These are phyloP conservation scores for Petasospora rhodanensis DNA, from an alignment of 1,139 yeast species.

Conservation along the genomic window DNA sequence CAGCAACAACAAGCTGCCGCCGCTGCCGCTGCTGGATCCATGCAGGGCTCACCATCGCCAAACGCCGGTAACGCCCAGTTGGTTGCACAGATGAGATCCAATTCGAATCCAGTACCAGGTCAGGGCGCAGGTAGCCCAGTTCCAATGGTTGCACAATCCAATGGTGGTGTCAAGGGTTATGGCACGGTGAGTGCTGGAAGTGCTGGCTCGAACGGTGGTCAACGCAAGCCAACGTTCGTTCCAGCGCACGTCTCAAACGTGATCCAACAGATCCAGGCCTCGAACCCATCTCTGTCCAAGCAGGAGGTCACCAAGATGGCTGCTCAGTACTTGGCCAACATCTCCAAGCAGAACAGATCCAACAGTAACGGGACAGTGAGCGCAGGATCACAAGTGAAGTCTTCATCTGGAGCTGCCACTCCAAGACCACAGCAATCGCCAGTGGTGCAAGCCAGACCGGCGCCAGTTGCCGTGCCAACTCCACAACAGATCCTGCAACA, in stretches of 20 bases:
- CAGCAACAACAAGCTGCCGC: conserved; percentile 32
- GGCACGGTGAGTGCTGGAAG: conserved; percentile 3
- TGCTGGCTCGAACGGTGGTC: conserved; percentile 20
- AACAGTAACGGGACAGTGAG: background rate
- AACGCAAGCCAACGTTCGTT: conserved; percentile 35
- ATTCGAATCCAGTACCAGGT: conserved; percentile 19
- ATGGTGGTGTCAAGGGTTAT: too few relatives aligned
- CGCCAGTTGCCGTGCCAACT: conserved; percentile 20
- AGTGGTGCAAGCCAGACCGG: conserved; percentile 8
- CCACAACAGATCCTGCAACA: conserved; percentile 24
- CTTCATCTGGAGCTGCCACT: too few relatives aligned
- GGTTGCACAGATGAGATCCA: conserved; percentile 18
- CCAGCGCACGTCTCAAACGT: conserved; percentile 66
- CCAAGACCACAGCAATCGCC: too few relatives aligned
- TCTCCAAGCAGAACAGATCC: conserved; percentile 17
- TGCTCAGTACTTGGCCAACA: conserved; percentile 60
- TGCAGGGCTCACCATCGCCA: conserved; percentile 21
- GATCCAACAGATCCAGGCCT: conserved; percentile 62
- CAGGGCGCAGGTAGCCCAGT: conserved; percentile 11
- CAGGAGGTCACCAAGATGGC: conserved; percentile 73
- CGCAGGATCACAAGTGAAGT: too few relatives aligned
- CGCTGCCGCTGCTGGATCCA: conserved; percentile 4
- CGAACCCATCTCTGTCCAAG: conserved; percentile 63
- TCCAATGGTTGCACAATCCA: conserved; percentile 3
- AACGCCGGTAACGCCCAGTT: conserved; percentile 19